Evolutionary conservation across 139 green algal genomes (phyloP).

Genomic region (Diplosphaera chodatii): DNA sequence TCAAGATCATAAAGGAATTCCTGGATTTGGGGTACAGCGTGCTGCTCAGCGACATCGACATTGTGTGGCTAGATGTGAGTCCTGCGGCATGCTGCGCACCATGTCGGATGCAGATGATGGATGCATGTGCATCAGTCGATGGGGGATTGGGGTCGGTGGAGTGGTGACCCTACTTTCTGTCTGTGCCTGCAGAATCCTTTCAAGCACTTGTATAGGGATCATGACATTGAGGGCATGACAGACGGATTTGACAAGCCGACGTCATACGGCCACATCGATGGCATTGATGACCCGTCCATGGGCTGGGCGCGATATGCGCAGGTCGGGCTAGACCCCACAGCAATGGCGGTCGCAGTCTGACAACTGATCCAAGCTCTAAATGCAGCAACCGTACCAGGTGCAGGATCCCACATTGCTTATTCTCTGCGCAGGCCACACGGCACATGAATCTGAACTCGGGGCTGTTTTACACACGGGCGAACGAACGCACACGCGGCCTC

Average conservation of each 20-base stretch:
- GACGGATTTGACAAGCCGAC: conserved; percentile 70
- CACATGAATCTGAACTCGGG: conserved; percentile 85
- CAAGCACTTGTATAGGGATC: conserved; percentile 61
- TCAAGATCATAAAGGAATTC: conserved; percentile 87
- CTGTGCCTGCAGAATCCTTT: conserved; percentile 51
- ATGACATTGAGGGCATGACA: conserved; percentile 62
- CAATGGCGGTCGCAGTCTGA: too few relatives aligned
- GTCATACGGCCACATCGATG: conserved; percentile 84
- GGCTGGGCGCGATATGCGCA: conserved; percentile 76
- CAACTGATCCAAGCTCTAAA: too few relatives aligned
- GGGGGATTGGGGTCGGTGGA: too few relatives aligned
- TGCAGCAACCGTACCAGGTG: too few relatives aligned
- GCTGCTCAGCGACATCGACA: conserved; percentile 91
- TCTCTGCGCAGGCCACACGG: conserved; percentile 25
- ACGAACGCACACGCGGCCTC: conserved; percentile 52
- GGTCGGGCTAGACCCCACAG: too few relatives aligned
- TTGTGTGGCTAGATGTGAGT: conserved; percentile 36
- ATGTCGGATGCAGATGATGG: too few relatives aligned
- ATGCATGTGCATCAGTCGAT: too few relatives aligned
- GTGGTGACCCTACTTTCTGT: too few relatives aligned
- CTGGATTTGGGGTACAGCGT: conserved; percentile 83
- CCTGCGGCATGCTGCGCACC: too few relatives aligned
- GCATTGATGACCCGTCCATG: conserved; percentile 82
- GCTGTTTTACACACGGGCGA: conserved; percentile 76
- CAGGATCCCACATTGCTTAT: too few relatives aligned